Base-by-base conservation (phyloP, 768 basidiomycete species). In the Naganishia randhawae region DNA sequence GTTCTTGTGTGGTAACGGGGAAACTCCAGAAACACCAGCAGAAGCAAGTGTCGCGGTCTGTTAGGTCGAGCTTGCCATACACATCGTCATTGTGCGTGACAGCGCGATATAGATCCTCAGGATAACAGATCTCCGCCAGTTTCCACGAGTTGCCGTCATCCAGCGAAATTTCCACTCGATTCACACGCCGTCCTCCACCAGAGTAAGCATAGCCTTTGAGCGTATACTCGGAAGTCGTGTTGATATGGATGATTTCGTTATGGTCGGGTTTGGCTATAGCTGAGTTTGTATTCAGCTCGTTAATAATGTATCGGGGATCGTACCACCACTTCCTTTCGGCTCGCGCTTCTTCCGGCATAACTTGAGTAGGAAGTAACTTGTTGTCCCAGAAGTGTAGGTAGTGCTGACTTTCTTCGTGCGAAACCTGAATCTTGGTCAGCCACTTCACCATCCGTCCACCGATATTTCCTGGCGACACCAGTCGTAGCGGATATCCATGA, bases 11-110 rank as follows among this genome's bases (percentile, higher is more conserved):
- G 0, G 79, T 69, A 11, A 85, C 76, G 0, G 80, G 75, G 66
- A 83, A 80, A 0, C 77, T 75, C 85, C 86, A 88, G 76, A 86
- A 85, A 67, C 83, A 85, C 86, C 87, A 87, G 73, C 85, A 87
- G 72, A 84, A 85, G 69, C 83, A 84, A 25, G 81, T 82, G 54
- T 86, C 85, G 6, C 80, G 77, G 17, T 82, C 82, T 0, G 82
- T 82, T 62, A 84, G 68, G 70, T 86, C 85, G 48, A 86, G 73
- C 19, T 71, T 77, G 7, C 86, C 86, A 70, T 84, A 86, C 7
- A 85, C 74, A 1, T 76, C 65, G 67, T 83, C 82, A 45, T 72
- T 41, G 72, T 81, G 74, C 11, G 78, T 73, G 14, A 81, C 52
- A 2, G 74, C 78, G 37, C 84, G 83, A 75, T 82, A 86, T 7